These are phyloP conservation scores for Colletotrichum euphorbiae DNA, from an alignment of 2,329 filamentous ascomycete species.

Conservation along the genomic window DNA sequence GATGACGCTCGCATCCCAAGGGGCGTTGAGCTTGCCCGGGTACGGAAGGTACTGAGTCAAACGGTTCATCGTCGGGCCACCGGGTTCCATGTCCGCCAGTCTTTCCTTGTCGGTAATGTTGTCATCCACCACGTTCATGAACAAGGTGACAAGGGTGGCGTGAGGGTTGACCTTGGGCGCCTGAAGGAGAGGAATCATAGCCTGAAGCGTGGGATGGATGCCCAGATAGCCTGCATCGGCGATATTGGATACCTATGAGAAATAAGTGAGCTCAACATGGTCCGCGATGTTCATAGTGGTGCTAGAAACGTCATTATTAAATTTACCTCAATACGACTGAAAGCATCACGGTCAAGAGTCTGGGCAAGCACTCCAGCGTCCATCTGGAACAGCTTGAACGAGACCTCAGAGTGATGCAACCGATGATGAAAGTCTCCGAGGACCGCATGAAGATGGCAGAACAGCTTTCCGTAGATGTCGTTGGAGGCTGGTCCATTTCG, in stretches of 20 bases:
- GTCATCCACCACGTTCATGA: conserved; percentile 51
- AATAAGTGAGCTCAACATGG: background rate
- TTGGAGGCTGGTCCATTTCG: conserved; percentile 44
- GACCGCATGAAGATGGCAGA: conserved; percentile 46
- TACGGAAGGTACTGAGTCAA: background rate
- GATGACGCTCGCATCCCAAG: background rate
- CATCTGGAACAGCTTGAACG: conserved; percentile 45
- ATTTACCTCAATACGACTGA: conserved; percentile 54
- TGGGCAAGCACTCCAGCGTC: conserved; percentile 44
- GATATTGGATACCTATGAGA: conserved; percentile 52
- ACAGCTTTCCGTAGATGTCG: conserved; percentile 55
- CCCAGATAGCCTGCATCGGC: conserved; percentile 50
- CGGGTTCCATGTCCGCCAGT: background rate
- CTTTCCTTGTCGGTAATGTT: conserved; percentile 8
- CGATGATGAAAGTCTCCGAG: conserved; percentile 47
- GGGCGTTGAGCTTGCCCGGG: background rate
- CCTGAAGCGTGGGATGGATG: conserved; percentile 40
- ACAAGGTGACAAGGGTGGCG: conserved; percentile 56
- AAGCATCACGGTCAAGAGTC: conserved; percentile 38
- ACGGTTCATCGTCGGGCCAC: background rate
- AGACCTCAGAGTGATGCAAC: conserved; percentile 27
- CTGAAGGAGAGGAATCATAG: conserved; percentile 50
- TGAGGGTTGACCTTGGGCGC: conserved; percentile 47
- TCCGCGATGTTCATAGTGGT: background rate
- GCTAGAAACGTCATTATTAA: background rate